A percentile compares a stretch with the other conserved stretches of the same genome.
Conservation (phyloP, 371 early-diverging fungal genomes). For the Mortierella sp. region DNA sequence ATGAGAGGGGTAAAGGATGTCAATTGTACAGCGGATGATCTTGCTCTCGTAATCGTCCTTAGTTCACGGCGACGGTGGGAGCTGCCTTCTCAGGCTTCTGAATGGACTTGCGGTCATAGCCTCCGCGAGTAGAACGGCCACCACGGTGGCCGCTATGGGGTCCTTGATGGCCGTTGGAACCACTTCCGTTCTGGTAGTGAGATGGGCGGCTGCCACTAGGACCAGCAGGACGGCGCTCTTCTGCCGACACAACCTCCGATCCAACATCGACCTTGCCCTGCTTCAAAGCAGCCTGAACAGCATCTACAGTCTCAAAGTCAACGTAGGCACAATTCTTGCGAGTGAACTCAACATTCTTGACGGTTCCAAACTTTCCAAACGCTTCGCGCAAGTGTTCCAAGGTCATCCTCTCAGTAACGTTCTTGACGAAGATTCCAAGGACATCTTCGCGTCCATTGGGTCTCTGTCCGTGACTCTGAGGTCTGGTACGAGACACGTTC, state of each 20-base stretch:
- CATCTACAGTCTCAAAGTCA: constrained; percentile 63
- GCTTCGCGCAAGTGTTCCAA: constrained; percentile 54
- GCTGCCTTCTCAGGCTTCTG: constrained; percentile 33
- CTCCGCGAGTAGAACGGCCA: constrained; percentile 29
- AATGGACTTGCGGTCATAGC: constrained; percentile 40
- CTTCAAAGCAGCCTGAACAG: constrained; percentile 59
- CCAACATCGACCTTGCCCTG: constrained; percentile 55
- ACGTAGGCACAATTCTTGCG: constrained; percentile 66
- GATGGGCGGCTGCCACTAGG: constrained; percentile 18
- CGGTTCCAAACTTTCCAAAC: constrained; percentile 58
- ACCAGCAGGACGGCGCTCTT: constrained; percentile 57
- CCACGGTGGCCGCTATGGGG: constrained; percentile 39
- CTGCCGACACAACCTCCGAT: constrained; percentile 58
- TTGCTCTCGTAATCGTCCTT: constrained; percentile 8
- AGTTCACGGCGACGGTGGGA: constrained; percentile 45
- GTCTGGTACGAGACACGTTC: constrained; percentile 23
- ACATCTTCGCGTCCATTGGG: constrained; percentile 27
- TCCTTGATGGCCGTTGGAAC: constrained; percentile 30
- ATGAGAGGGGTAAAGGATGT: neutral
- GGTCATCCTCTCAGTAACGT: constrained; percentile 47
- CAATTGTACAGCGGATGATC: constrained; percentile 7
- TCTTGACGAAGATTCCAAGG: constrained; percentile 40
- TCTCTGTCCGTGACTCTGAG: constrained; percentile 33
- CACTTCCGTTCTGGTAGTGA: constrained; percentile 26
- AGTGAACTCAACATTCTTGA: constrained; percentile 58